These are phyloP conservation scores for Citrus australasica DNA, from an alignment of 345 rosid genomes.

Conservation along the genomic window DNA sequence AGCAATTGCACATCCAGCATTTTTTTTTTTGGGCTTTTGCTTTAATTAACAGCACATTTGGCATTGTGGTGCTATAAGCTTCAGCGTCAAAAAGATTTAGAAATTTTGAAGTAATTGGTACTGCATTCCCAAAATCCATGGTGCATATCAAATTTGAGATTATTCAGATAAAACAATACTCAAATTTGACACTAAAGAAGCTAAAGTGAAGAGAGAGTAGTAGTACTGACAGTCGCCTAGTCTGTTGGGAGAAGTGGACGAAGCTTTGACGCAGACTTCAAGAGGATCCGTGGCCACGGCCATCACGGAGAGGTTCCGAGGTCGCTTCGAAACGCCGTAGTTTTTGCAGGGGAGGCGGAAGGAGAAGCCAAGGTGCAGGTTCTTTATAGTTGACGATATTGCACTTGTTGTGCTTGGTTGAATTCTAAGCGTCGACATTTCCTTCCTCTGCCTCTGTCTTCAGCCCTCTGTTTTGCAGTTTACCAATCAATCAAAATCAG, in stretches of 20 bases:
- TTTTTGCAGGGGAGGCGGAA: slow-evolving; percentile 16
- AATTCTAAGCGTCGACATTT: slow-evolving; percentile 54
- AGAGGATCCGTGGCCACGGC: slow-evolving; percentile 44
- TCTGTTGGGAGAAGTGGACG: slow-evolving; percentile 65
- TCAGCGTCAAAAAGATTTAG: neutral
- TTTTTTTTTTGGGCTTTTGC: no score
- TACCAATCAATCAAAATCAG: neutral
- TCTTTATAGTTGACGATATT: slow-evolving; percentile 42
- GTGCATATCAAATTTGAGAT: neutral
- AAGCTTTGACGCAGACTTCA: slow-evolving; percentile 84
- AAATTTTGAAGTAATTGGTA: no score
- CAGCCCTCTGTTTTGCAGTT: neutral
- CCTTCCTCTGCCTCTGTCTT: neutral
- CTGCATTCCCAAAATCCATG: neutral
- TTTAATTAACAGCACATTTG: neutral
- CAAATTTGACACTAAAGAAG: neutral
- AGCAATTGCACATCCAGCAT: no score
- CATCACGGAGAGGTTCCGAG: slow-evolving; percentile 34
- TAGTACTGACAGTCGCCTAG: slow-evolving; percentile 74
- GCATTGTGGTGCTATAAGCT: no score
- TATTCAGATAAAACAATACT: neutral
- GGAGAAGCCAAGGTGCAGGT: slow-evolving; percentile 31
- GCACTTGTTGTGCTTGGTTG: slow-evolving; percentile 43
- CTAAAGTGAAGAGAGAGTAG: slow-evolving; percentile 10
- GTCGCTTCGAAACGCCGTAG: slow-evolving; percentile 19